phyloP scores from a whole-genome alignment of 148 eudicot species.

The Nepenthes mirabilis region DNA sequence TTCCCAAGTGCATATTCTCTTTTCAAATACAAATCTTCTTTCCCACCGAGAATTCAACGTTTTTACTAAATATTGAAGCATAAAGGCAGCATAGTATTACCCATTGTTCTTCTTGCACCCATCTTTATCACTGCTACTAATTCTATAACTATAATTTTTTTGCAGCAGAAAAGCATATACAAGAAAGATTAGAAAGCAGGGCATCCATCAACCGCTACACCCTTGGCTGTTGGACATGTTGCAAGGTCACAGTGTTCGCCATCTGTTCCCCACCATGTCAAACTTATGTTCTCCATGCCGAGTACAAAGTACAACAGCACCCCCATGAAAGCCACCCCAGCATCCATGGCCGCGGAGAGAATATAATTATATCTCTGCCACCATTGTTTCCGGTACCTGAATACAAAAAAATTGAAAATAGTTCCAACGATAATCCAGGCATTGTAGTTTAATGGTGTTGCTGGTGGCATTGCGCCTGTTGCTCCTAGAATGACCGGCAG shows the following conservation, averaged over 20 bases:
- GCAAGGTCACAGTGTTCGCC: constrained; percentile 88
- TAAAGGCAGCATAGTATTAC: no score
- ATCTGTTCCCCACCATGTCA: constrained; percentile 87
- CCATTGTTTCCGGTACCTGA: constrained; percentile 77
- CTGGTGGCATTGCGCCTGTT: constrained; percentile 79
- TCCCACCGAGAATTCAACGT: no score
- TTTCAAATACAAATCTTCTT: no score
- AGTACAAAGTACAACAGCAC: constrained; percentile 65
- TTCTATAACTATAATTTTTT: no score
- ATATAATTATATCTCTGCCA: constrained; percentile 96
- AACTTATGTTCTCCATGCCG: constrained; percentile 45
- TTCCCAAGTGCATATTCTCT: no score
- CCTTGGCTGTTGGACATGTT: constrained; percentile 82
- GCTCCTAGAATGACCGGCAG: constrained; percentile 93
- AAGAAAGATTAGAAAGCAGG: constrained; percentile 24
- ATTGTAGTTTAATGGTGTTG: constrained; percentile 79
- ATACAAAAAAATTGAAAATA: constrained; percentile 72
- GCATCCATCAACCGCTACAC: constrained; percentile 62
- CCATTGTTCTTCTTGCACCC: no score
- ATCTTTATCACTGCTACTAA: no score
- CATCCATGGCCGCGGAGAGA: constrained; percentile 90
- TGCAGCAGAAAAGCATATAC: not conserved
- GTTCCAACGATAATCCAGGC: constrained; percentile 84
- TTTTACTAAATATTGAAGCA: no score
- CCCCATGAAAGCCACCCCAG: constrained; percentile 98